Evolutionary conservation across 805 yeast species (phyloP).

Genomic region (Candida easanensis): DNA sequence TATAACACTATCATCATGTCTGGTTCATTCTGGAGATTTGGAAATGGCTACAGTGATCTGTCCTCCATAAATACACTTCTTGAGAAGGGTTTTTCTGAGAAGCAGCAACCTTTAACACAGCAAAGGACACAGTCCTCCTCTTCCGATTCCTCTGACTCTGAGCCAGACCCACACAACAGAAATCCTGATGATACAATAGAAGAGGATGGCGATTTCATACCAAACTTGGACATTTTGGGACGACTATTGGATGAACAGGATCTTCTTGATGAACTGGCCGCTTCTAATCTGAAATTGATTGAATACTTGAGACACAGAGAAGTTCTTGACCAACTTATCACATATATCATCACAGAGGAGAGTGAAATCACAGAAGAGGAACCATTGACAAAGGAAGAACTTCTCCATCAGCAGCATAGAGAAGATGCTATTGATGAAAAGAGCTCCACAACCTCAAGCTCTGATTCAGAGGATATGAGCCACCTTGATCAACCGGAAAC

Average conservation of each 20-base stretch:
- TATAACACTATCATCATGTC: slow-evolving; percentile 29
- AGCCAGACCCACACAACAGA: slow-evolving; percentile 15
- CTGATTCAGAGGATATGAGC: slow-evolving; percentile 26
- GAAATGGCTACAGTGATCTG: slow-evolving; percentile 52
- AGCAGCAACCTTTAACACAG: slow-evolving; percentile 17
- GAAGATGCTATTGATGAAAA: slow-evolving; percentile 26
- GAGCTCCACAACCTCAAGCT: slow-evolving; percentile 30
- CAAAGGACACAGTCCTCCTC: slow-evolving; percentile 22
- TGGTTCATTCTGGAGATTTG: slow-evolving; percentile 58
- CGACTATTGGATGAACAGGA: slow-evolving; percentile 75
- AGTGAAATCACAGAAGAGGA: slow-evolving; percentile 13
- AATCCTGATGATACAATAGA: slow-evolving; percentile 29
- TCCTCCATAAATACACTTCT: slow-evolving; percentile 51
- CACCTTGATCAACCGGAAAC: slow-evolving; percentile 32
- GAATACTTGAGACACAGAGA: slow-evolving; percentile 80
- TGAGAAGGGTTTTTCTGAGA: slow-evolving; percentile 39
- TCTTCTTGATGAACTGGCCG: slow-evolving; percentile 65
- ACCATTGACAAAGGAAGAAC: slow-evolving; percentile 2
- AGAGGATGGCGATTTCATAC: slow-evolving; percentile 35
- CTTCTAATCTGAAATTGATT: slow-evolving; percentile 70
- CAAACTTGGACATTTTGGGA: slow-evolving; percentile 43
- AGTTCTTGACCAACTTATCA: slow-evolving; percentile 63
- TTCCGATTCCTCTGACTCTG: slow-evolving; percentile 19
- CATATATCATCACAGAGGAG: slow-evolving; percentile 46
- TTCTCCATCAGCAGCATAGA: slow-evolving; percentile 6